phyloP scores from a whole-genome alignment of 352 stramenopile genomes.

The Phytophthora citricola region DNA sequence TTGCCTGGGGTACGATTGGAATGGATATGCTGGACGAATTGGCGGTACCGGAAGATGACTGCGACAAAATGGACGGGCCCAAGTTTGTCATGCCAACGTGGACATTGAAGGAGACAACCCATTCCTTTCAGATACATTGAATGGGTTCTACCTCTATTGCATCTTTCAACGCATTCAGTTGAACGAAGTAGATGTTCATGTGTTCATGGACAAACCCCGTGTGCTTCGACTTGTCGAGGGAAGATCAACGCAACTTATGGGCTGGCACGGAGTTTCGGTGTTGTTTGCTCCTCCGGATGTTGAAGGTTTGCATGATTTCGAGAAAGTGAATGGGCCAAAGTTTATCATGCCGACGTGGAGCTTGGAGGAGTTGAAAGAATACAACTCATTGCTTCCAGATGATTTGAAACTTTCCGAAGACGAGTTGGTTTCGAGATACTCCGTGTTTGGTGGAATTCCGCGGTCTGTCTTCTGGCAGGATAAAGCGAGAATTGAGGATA shows the following conservation, averaged over 20 bases:
- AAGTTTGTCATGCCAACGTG: no score
- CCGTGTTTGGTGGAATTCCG: not conserved
- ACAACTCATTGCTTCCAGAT: not conserved
- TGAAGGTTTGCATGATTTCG: not conserved
- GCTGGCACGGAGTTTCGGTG: constrained; percentile 21
- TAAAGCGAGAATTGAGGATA: no score
- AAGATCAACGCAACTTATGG: constrained; percentile 3
- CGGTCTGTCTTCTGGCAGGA: not conserved
- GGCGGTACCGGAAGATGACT: no score
- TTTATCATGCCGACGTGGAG: constrained; percentile 6
- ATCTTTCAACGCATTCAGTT: no score
- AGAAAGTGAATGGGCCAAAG: constrained; percentile 1
- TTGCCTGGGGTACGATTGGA: no score
- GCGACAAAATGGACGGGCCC: no score
- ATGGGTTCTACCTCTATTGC: no score
- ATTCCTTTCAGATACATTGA: no score
- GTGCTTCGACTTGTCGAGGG: constrained; percentile 36
- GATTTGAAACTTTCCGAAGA: no score
- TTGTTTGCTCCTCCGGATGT: constrained; percentile 16
- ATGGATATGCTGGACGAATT: no score
- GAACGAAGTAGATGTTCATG: no score
- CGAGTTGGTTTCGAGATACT: not conserved
- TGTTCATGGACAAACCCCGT: not conserved
- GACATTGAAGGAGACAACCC: no score
- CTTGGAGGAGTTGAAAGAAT: not conserved